Base-by-base conservation (phyloP, 2,329 filamentous ascomycete species). In the Teratosphaeria gauchensis region DNA sequence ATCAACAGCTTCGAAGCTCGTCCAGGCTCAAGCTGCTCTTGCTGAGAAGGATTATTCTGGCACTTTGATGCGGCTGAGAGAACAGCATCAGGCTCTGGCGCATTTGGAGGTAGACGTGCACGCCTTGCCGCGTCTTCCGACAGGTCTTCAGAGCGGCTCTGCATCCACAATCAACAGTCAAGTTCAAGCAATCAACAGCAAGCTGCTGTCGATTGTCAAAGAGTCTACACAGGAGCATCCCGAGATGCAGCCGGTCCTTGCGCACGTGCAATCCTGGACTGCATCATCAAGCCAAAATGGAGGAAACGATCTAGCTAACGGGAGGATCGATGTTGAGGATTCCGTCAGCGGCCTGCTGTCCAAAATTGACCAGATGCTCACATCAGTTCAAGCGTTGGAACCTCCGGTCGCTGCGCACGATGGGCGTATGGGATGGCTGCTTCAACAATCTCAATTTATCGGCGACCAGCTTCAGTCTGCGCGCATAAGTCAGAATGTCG, bases 271-370 rank as follows among this genome's bases (percentile, higher is more conserved):
- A 21, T 31, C 64, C 67, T 54, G 60, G 78, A 24, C 51, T 62
- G 66, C 76, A 21, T 19, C 14, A 14, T 21, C 77, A 82, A 30
- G 83, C 28, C 85, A 7, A 80, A 84, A 53, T 72, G 91, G 9
- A 76, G 5, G 3, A 7, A 7, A 12, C 11, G 14, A 2, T 12
- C 21, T 30, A 30, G 42, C 38, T 12, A 56, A 76, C 16, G 42
- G 55, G 14, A 19, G 51, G n/a, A 31, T 21, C 21, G 55, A 57
- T 16, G 16, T 48, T n/a, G 38, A 57, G 7, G 30, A 14, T 53
- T 52, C 28, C 42, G 48, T 38, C 9, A 21, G 48, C 16, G 28
- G 19, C 24, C 31, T 57, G 21, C 12, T 58, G 35, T 9, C 28
- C 14, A 54, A 21, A n/a, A 16, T 58, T 16, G 56, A 58, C 28